Percentiles rank a stretch among this genome's conserved stretches.
Evolutionary conservation across 2,329 filamentous ascomycete genomes (phyloP).

Genomic region (Curvularia spicifera): DNA sequence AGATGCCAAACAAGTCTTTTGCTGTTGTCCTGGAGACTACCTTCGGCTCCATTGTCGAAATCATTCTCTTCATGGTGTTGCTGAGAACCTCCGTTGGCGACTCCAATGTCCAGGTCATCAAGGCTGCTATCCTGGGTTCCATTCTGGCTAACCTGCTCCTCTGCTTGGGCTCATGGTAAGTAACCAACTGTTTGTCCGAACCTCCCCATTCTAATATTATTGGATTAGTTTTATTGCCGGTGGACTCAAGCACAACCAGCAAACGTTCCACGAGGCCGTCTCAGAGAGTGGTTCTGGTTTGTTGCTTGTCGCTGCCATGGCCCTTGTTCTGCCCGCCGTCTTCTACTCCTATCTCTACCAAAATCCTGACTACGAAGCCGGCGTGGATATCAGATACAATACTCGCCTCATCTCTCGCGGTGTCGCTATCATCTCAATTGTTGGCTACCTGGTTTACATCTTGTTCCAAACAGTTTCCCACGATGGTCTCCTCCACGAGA

Average conservation of each 20-base stretch:
- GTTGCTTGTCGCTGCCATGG: slow-evolving; percentile 75
- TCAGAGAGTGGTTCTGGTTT: slow-evolving; percentile 81
- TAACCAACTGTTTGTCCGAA: no score
- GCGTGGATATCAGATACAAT: slow-evolving; percentile 59
- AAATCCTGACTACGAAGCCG: slow-evolving; percentile 37
- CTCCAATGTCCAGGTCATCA: slow-evolving; percentile 70
- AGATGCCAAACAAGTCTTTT: slow-evolving; percentile 72
- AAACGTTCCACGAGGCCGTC: slow-evolving; percentile 75
- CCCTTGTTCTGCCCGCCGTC: slow-evolving; percentile 56
- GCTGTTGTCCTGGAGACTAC: slow-evolving; percentile 66
- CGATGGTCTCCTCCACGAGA: slow-evolving; percentile 76
- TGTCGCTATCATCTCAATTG: slow-evolving; percentile 72
- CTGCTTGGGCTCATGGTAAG: slow-evolving; percentile 72
- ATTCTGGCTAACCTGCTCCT: slow-evolving; percentile 82
- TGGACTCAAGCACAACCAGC: slow-evolving; percentile 70
- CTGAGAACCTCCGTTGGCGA: slow-evolving; percentile 57
- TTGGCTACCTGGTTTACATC: slow-evolving; percentile 67
- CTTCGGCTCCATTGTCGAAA: slow-evolving; percentile 77
- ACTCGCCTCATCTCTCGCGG: slow-evolving; percentile 72
- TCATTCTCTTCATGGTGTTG: slow-evolving; percentile 81
- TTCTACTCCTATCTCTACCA: slow-evolving; percentile 58
- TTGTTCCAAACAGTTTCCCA: slow-evolving; percentile 79
- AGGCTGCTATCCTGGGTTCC: slow-evolving; percentile 82
- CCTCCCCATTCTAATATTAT: no score
- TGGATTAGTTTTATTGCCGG: slow-evolving; percentile 69